Evolutionary conservation across 306 rosid species (phyloP), one percentile per base, ranked within the genome.

Genomic region (Pterocarpus santalinus): DNA sequence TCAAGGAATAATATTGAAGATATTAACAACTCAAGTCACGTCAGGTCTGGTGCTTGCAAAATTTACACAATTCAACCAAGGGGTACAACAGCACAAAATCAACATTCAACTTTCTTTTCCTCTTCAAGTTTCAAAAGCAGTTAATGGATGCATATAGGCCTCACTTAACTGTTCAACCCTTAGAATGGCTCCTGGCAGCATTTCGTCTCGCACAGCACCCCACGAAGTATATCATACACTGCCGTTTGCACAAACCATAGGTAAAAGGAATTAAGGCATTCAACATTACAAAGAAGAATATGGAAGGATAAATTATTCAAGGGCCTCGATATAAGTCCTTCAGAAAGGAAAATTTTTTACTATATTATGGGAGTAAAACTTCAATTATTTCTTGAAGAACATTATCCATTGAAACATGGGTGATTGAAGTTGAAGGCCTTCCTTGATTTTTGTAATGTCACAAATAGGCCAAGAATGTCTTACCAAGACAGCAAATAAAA

Each of bases 121-220:
- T 35, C 81, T 57, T 16, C 76, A 79, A 47, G 77, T 69, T 79
- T 1, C 68, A 43, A 51, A 72, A 73, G 33, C 60, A 36, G 33
- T 30, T 68, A 39, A 62, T 36, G 55, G 52, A 34, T 62, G 60
- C 68, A 55, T 16, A 49, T 30, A 32, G 47, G 3, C 32, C 66
- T 73, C 35, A 58, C 81, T 89, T 85, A 90, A 61, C 78, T 8
- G 13, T 77, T 85, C 74, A 87, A 55, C 62, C 81, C 83, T 94
- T 94, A 1, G 97, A 79, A 66, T 72, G 84, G 77, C 73, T 75
- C 71, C 87, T 84, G 5, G 92, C 82, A 68, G 97, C 98, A 82
- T 90, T 94, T 89, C 97, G 81, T 77, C 98, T 85, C 0, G 97
- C 98, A 69, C 97, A 94, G 84, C 98, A 94, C 68, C 98, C 98